Evolutionary conservation across 139 green algal species (phyloP).

Genomic region (Zygnema cylindricum): DNA sequence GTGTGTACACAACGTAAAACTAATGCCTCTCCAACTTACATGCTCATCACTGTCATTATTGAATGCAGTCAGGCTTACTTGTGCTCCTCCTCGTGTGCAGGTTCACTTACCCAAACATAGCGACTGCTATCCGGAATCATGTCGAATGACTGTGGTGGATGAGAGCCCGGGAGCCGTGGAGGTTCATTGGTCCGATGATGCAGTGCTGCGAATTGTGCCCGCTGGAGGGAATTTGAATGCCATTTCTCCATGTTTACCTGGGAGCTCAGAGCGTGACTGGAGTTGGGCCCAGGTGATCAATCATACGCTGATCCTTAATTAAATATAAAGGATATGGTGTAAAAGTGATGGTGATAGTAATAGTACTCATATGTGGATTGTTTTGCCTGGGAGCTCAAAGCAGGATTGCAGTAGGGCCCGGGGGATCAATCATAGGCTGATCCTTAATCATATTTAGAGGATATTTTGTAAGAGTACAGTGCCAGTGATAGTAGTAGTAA

Average conservation of each 20-base stretch:
- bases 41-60: too few relatives aligned
- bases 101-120: constrained; percentile 12
- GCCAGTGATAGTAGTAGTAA: too few relatives aligned
- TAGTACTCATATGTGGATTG: constrained; percentile 10
- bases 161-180: constrained; percentile 25
- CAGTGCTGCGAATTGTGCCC: constrained; percentile 30
- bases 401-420: too few relatives aligned
- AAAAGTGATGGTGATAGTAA: too few relatives aligned
- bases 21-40: too few relatives aligned
- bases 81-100: background rate
- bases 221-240: constrained; percentile 2
- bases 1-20: too few relatives aligned
- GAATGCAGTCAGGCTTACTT: too few relatives aligned
- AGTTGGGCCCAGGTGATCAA: background rate
- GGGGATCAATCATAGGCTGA: too few relatives aligned
- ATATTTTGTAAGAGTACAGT: too few relatives aligned
- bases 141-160: constrained; percentile 32
- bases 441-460: too few relatives aligned
- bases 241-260: background rate
- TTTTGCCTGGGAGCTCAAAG: background rate
- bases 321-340: too few relatives aligned
- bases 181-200: constrained; percentile 27
- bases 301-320: background rate
- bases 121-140: constrained; percentile 11
- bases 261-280: background rate